phyloP scores from a whole-genome alignment of 129 eudicot species.

The Scalesia atractyloides region DNA sequence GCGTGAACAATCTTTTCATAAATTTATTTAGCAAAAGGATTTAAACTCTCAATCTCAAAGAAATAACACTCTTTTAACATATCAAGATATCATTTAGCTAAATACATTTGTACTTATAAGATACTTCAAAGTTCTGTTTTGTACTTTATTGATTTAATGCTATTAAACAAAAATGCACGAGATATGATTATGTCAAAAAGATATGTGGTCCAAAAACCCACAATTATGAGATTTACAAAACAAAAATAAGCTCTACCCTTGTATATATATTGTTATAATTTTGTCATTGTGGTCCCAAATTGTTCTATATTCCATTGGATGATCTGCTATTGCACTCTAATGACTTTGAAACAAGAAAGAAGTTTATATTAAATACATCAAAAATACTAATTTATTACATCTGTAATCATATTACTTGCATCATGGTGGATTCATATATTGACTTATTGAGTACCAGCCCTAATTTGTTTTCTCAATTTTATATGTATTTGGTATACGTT shows the following conservation, averaged over 20 bases:
- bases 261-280: slow-evolving; percentile 30
- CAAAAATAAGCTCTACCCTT: slow-evolving; percentile 24
- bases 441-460: no score
- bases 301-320: neutral
- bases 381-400: no score
- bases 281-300: slow-evolving; percentile 44
- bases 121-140: neutral
- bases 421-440: neutral
- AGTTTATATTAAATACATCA: neutral
- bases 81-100: no score
- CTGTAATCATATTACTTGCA: neutral
- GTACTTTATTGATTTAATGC: neutral
- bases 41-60: no score
- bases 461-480: no score
- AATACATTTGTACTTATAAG: neutral
- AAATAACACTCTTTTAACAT: no score
- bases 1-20: no score
- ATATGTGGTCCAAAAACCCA: slow-evolving; percentile 36
- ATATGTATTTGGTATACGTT: no score
- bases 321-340: neutral
- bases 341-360: neutral
- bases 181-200: slow-evolving; percentile 33
- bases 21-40: no score
- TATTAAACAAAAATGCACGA: neutral
- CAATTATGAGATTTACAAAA: slow-evolving; percentile 33